Evolutionary conservation across 1,284 basidiomycete species (phyloP), one percentile per base, ranked within the genome.

Genomic region (Cutaneotrichosporon sp.): DNA sequence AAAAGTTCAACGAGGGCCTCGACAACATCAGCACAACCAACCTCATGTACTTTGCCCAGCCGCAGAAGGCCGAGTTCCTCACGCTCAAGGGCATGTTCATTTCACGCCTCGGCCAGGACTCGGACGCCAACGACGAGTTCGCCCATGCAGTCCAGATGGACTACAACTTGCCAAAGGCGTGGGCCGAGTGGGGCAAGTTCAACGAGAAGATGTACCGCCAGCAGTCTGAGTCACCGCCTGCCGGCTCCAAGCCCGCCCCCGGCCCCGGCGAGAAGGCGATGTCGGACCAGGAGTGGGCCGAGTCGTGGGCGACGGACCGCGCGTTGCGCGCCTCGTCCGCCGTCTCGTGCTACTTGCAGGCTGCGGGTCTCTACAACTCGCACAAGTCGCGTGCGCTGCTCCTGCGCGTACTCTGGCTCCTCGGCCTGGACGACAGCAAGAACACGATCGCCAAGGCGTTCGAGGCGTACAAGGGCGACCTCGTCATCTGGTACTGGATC

Each of bases 31-130:
- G 97, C 81, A 99, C 97, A 74, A 99, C 97, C 27, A 99, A 99
- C 78, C 82, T 99, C 64, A 92, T 97, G 86, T 99, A 98, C 84
- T 99, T 99, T 82, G 92, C 93, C 16, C 87, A 84, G 9, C 82
- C 88, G 5, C 97, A 99, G 77, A 99, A 99, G 80, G 93, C 97
- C 33, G 97, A 99, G 78, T 99, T 99, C 82, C 94, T 94, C 78
- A 99, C 95, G n/a, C 83, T 99, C 76, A 99, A 99, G 81, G 97
- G 93, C 55, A 97, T 99, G 92, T 99, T 99, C 82, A 89, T 97
- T 70, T 91, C 93, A 52, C 88, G 90, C 63, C 86, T 94, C 53
- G 87, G 87, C 22, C 87, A 93, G 51, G 87, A 87, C 67, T 93
- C 97, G 16, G 95, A 99, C 24, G 95, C 97, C 36, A 95, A 92